phyloP scores from a whole-genome alignment of 306 rosid genomes.

The Inga leiocalycina region DNA sequence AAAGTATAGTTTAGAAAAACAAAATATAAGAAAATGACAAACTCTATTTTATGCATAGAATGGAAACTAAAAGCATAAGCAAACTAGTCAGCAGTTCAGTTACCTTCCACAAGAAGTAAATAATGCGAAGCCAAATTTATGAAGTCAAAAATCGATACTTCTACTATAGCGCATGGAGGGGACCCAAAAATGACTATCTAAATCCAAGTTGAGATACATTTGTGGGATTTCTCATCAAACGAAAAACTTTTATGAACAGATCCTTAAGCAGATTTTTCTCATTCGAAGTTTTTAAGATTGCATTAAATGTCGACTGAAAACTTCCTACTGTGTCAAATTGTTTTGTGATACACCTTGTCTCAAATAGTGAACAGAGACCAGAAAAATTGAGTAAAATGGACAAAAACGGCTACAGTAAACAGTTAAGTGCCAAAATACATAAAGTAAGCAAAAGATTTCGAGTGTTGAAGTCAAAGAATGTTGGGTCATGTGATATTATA shows the following conservation, averaged over 20 bases:
- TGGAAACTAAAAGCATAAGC: neutral
- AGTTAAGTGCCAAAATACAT: neutral
- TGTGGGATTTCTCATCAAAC: neutral
- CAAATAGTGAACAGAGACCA: neutral
- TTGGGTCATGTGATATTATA: neutral
- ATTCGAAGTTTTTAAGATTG: neutral
- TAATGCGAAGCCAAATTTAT: neutral
- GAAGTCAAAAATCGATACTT: neutral
- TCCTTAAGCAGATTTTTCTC: neutral
- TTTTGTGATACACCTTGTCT: neutral
- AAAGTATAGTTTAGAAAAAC: slow-evolving; percentile 45
- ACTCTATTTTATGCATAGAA: neutral
- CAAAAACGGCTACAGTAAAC: neutral
- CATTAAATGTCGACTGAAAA: neutral
- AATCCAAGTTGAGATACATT: neutral
- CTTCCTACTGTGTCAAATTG: neutral
- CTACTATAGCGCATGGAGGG: neutral
- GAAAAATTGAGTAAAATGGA: neutral
- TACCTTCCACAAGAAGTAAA: neutral
- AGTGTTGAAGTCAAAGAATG: neutral
- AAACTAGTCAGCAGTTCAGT: neutral
- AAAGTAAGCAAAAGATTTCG: neutral
- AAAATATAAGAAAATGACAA: slow-evolving; percentile 3
- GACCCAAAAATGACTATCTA: neutral
- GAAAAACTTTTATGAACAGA: neutral